These are phyloP conservation scores for Albugo laibachii DNA, from an alignment of 352 stramenopile species.

Conservation along the genomic window DNA sequence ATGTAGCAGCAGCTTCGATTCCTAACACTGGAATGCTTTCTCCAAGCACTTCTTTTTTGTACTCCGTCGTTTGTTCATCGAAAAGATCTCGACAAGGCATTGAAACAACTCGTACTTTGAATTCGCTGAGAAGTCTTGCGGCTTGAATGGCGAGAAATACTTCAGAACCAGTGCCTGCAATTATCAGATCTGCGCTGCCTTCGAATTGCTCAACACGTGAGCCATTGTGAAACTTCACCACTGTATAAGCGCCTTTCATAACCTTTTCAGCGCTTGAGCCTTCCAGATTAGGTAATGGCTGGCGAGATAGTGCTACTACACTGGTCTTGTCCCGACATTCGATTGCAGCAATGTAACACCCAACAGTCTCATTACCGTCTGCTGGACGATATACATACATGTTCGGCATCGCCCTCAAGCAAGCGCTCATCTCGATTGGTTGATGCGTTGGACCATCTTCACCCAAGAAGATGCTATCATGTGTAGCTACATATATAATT, in stretches of 20 bases:
- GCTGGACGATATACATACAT: conserved; percentile 95
- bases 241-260: conserved; percentile 77
- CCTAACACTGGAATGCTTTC: conserved; percentile 88
- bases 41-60: conserved; percentile 89
- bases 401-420: conserved; percentile 93
- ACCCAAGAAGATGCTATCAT: conserved; percentile 98
- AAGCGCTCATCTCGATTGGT: conserved; percentile 96
- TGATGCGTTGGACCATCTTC: conserved; percentile 99
- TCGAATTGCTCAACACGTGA: conserved; percentile 47
- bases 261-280: conserved; percentile 81
- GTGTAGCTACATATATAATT: conserved; percentile 97
- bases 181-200: conserved; percentile 73
- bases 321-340: conserved; percentile 77
- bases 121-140: conserved; percentile 72
- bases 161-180: conserved; percentile 91
- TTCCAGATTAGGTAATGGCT: conserved; percentile 81
- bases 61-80: conserved; percentile 87
- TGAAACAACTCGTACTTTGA: conserved; percentile 88
- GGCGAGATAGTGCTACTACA: conserved; percentile 87
- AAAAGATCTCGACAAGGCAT: conserved; percentile 97
- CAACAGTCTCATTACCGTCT: conserved; percentile 95
- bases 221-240: conserved; percentile 61
- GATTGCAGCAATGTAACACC: conserved; percentile 83
- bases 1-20: conserved; percentile 88
- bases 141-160: conserved; percentile 89